A percentile compares a stretch with the other conserved stretches of the same genome.
Evolutionary conservation across 768 basidiomycete genomes (phyloP).

Genomic region (Leccinum subtestaceum): DNA sequence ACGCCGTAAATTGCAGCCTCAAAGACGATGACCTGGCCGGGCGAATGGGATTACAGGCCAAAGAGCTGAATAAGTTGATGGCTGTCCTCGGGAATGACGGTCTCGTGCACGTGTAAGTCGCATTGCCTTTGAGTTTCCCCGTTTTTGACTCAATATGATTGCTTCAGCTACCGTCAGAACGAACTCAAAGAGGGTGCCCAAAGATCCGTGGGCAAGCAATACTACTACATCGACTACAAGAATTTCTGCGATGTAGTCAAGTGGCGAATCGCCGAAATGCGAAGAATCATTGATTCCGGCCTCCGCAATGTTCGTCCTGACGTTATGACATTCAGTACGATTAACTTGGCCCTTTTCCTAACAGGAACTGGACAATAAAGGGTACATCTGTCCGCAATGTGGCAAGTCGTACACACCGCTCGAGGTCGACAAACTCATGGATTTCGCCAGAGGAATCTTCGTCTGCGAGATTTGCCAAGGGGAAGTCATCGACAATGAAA

Average conservation of each 20-base stretch:
- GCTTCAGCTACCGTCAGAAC: constrained; percentile 68
- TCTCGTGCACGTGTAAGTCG: constrained; percentile 70
- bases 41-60: constrained; percentile 82
- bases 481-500: constrained; percentile 89
- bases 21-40: constrained; percentile 95
- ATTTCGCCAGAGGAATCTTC: constrained; percentile 61
- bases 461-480: constrained; percentile 85
- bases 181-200: constrained; percentile 89
- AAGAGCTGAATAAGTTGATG: constrained; percentile 88
- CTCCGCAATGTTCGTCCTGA: constrained; percentile 71
- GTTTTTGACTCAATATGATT: not conserved
- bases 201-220: constrained; percentile 83
- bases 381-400: constrained; percentile 94
- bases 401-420: constrained; percentile 79
- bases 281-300: constrained; percentile 82
- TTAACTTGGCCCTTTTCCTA: not conserved
- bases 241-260: constrained; percentile 97
- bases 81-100: constrained; percentile 76
- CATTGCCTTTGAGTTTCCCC: not conserved
- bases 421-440: constrained; percentile 82
- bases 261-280: constrained; percentile 94
- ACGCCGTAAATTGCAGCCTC: constrained; percentile 50
- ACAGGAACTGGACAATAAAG: constrained; percentile 94
- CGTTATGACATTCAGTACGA: not conserved
- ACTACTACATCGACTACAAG: constrained; percentile 96